A percentile compares a stretch with the other conserved stretches of the same genome.
Evolutionary conservation across 768 basidiomycete genomes (phyloP).

Genomic region (Lentinula guzmanii): DNA sequence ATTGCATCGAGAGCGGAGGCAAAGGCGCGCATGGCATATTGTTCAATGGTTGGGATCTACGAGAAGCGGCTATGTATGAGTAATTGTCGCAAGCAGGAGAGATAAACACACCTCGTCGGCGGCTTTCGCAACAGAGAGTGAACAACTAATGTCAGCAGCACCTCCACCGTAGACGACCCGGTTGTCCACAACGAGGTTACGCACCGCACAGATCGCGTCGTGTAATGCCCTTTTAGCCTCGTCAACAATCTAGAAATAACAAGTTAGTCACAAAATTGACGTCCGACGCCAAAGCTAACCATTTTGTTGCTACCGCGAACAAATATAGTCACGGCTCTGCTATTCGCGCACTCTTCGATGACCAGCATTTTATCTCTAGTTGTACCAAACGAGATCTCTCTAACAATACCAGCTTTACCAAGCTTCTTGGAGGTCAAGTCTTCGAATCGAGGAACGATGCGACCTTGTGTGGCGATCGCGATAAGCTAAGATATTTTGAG

Average conservation of each 20-base stretch:
- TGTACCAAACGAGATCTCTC: constrained; percentile 94
- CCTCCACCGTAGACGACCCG: constrained; percentile 98
- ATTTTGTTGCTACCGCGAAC: constrained; percentile 99
- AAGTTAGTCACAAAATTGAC: not conserved
- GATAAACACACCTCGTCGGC: constrained; percentile 73
- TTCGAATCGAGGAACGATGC: constrained; percentile 97
- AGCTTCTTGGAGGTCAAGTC: constrained; percentile 89
- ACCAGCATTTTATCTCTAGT: constrained; percentile 99
- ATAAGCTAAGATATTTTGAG: constrained; percentile 59
- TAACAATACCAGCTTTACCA: constrained; percentile 88
- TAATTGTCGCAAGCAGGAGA: not conserved
- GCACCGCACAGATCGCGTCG: constrained; percentile 95
- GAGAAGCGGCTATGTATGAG: not conserved
- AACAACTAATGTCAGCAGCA: constrained; percentile 94
- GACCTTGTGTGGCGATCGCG: constrained; percentile 96
- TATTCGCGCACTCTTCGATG: constrained; percentile 97
- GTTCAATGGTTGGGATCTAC: constrained; percentile 94
- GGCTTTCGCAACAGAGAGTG: constrained; percentile 88
- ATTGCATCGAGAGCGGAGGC: constrained; percentile 92
- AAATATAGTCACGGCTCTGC: constrained; percentile 93
- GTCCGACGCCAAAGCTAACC: constrained; percentile 37
- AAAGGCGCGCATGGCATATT: constrained; percentile 99
- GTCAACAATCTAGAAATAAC: constrained; percentile 77
- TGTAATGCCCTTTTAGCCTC: constrained; percentile 99
- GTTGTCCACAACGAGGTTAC: constrained; percentile 92